Base-by-base conservation (phyloP, 129 eudicot species). In the Pseudognaphalium luteoalbum region DNA sequence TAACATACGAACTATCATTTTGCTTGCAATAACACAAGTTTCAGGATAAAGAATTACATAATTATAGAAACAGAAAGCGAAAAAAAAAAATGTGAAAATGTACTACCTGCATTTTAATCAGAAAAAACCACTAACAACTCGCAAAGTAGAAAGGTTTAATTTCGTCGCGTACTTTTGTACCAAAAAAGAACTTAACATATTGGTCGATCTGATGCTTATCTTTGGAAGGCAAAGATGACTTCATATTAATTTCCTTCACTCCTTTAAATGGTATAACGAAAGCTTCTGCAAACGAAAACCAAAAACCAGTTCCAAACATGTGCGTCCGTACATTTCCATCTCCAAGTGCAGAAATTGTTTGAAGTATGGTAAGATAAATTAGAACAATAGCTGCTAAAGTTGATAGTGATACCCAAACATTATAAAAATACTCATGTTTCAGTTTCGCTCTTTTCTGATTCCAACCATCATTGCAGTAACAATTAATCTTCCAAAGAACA, bases 361-460 rank as follows among this genome's bases (percentile, higher is more conserved):
- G 89, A 25, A 82, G 56, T 35, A 85, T 14, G 17, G 89, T 15
- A 28, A 85, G 67, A 21, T 82, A 82, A 14, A 85, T 35, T 2
- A 79, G 17, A 0, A 85, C 5, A 21, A 75, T 57, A 20, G 83
- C 86, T 2, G 81, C 79, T 2, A 82, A 0, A 56, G 89, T 82
- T 11, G 86, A 65, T 3, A 82, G 28, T 1, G 80, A 68, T 9
- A 75, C 84, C 89, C 89, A 85, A 3, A 76, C 34, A 51, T 85
- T 82, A 33, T 57, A 37, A 70, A 85, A 85, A 8, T 85, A 85
- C 6, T 78, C 74, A 28, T 78, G 89, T 50, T 61, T 72, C 35
- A 78, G 65, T 39, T 56, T 73, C 15, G 89, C 86, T 29, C n/a
- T 74, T 35, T 66, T 71, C 35, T 35, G 73, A 25, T 44, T 71